Percentiles rank a stretch among this genome's conserved stretches.
phyloP scores from a whole-genome alignment of 78 protist genomes.

The Planoprotostelium fungivorum region DNA sequence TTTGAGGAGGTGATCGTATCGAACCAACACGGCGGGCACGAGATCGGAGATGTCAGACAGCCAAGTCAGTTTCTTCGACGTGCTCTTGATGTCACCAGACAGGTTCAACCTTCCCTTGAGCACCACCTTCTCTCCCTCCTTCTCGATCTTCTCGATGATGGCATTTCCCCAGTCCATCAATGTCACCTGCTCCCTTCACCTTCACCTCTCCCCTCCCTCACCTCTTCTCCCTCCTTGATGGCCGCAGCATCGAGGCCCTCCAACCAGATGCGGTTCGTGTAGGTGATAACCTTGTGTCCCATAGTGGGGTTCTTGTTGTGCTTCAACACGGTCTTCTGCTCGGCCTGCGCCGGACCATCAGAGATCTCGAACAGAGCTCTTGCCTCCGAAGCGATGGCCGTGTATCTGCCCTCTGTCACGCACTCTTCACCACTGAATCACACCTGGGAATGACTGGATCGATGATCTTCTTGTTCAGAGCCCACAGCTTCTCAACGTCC shows the following conservation, averaged over 20 bases:
- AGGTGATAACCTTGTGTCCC: conserved; percentile 73
- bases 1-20: conserved; percentile 74
- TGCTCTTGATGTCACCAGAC: conserved; percentile 79
- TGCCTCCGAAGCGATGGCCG: conserved; percentile 16
- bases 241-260: conserved; percentile 73
- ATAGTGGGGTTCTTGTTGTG: conserved; percentile 79
- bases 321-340: conserved; percentile 16
- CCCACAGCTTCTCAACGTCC: conserved; percentile 82
- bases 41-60: conserved; percentile 33
- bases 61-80: conserved; percentile 91
- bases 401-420: conserved; percentile 10
- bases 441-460: conserved; percentile 77
- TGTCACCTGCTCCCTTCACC: conserved; percentile 54
- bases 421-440: neutral
- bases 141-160: conserved; percentile 30
- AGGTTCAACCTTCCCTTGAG: conserved; percentile 45
- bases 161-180: conserved; percentile 95
- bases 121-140: conserved; percentile 14
- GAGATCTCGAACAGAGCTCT: conserved; percentile 14
- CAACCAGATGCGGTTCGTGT: conserved; percentile 20
- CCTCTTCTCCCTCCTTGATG: conserved; percentile 72
- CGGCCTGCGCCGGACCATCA: conserved; percentile 26
- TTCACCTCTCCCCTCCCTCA: neutral
- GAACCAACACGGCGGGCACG: conserved; percentile 40
- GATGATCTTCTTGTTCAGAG: conserved; percentile 82